Base-by-base conservation (phyloP, 2,329 filamentous ascomycete species). In the Xylariaceae sp. region DNA sequence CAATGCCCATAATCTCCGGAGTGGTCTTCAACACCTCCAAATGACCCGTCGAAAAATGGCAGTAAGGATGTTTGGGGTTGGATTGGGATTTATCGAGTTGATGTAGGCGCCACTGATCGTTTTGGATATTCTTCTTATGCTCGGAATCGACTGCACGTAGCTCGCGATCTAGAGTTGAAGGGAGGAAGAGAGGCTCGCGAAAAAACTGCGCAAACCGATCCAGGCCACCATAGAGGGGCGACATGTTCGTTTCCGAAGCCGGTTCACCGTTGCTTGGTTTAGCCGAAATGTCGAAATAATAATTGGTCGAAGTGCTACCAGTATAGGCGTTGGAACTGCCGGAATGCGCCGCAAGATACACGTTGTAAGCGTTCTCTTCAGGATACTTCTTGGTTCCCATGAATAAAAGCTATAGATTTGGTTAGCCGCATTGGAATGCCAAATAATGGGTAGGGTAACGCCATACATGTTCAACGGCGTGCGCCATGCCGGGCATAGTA, bases 301-400 rank as follows among this genome's bases (percentile, higher is more conserved):
- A 99, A 74, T 97, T 97, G 59, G 94, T 99, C 49, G 92, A 95
- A 1, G 90, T 96, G 5, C 89, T 79, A 15, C 88, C 91, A 1
- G 94, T 99, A 71, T 95, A 97, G 51, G 94, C 94, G 70, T 99
- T 99, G 26, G 92, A 96, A 67, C 87, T 85, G 51, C 94, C 94
- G 9, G 91, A 95, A 70, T 96, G 87, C 55, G 89, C 81, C 48
- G 91, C 88, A 50, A 99, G 82, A 70, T 95, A 99, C 68, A 92
- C 87, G 66, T 89, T 90, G 76, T 99, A 99, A 61, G 88, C 92
- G 71, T 99, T 97, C 73, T 96, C 92, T 68, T 86, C 83, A 0
- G 94, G 94, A 67, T 94, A 99, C 82, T 97, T 99, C 72, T 96
- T 87, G 7, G 94, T 99, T 47, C 94, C 94, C 94, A 99, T 97